Conservation (phyloP, 2,329 filamentous ascomycete genomes). For the Aspergillus sp. region DNA sequence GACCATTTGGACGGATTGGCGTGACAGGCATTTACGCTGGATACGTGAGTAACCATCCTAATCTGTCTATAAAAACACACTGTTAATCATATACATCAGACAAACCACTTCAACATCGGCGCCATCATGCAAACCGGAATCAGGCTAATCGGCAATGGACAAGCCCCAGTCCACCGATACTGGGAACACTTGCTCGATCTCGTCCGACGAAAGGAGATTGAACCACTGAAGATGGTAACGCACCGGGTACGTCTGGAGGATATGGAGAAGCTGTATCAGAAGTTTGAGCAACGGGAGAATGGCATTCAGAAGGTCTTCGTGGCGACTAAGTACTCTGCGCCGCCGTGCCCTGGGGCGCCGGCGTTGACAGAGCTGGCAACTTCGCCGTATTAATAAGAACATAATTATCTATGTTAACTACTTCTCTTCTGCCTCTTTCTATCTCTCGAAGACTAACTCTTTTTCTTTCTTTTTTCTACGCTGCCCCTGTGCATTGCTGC, state of each 20-base stretch:
- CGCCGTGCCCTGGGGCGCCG: slow-evolving; percentile 46
- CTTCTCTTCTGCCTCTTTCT: too few relatives aligned
- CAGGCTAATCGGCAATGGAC: slow-evolving; percentile 63
- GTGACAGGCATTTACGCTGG: slow-evolving; percentile 66
- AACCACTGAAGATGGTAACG: slow-evolving; percentile 73
- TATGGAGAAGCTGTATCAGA: slow-evolving; percentile 58
- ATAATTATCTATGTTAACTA: too few relatives aligned
- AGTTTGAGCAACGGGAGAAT: slow-evolving; percentile 48
- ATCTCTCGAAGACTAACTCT: too few relatives aligned
- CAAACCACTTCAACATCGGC: slow-evolving; percentile 77
- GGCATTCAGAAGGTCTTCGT: slow-evolving; percentile 78
- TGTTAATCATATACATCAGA: slow-evolving; percentile 35
- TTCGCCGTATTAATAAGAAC: too few relatives aligned
- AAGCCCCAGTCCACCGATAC: slow-evolving; percentile 72
- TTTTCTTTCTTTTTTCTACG: too few relatives aligned
- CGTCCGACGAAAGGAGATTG: slow-evolving; percentile 62
- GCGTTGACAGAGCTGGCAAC: slow-evolving; percentile 36
- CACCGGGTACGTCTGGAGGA: slow-evolving; percentile 72
- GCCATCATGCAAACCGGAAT: slow-evolving; percentile 82
- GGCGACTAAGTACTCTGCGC: slow-evolving; percentile 51
- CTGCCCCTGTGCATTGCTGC: too few relatives aligned
- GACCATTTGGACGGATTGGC: slow-evolving; percentile 59
- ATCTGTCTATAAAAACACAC: too few relatives aligned
- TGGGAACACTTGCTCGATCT: slow-evolving; percentile 68
- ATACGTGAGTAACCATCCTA: slow-evolving; percentile 33